A percentile compares a stretch with the other conserved stretches of the same genome.
Conservation (phyloP, 2,329 filamentous ascomycete genomes). For the Purpureocillium lavendulum region DNA sequence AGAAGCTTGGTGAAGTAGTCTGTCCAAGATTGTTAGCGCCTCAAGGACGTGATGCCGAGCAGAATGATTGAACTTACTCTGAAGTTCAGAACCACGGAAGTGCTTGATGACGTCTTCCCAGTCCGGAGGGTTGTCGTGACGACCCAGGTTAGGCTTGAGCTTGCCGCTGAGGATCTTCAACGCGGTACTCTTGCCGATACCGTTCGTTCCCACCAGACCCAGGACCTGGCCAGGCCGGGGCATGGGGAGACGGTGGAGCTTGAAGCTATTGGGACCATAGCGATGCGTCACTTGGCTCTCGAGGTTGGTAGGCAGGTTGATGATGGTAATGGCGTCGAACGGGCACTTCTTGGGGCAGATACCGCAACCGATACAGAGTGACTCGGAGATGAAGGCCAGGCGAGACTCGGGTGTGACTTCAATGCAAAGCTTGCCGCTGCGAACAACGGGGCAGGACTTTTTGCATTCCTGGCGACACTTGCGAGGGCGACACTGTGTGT, state of each 20-base stretch:
- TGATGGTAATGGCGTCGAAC: slow-evolving; percentile 97
- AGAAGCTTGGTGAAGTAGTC: slow-evolving; percentile 99
- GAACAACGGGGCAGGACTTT: slow-evolving; percentile 95
- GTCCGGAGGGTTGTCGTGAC: slow-evolving; percentile 92
- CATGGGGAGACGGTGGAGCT: slow-evolving; percentile 93
- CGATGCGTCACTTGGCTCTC: slow-evolving; percentile 97
- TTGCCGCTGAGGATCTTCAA: slow-evolving; percentile 98
- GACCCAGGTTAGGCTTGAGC: slow-evolving; percentile 93
- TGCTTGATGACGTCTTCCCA: slow-evolving; percentile 99
- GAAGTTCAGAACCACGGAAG: slow-evolving; percentile 93
- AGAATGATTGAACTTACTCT: slow-evolving; percentile 55
- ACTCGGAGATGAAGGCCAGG: slow-evolving; percentile 96
- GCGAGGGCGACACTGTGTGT: slow-evolving; percentile 26
- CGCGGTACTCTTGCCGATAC: slow-evolving; percentile 99
- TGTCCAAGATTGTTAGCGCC: slow-evolving; percentile 9
- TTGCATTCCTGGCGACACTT: slow-evolving; percentile 99
- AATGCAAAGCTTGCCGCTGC: slow-evolving; percentile 95
- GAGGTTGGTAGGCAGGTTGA: slow-evolving; percentile 99
- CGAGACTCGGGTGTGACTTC: slow-evolving; percentile 84
- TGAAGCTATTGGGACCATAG: slow-evolving; percentile 99
- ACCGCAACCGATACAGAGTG: slow-evolving; percentile 94
- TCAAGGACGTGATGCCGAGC: background rate
- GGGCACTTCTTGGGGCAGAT: slow-evolving; percentile 99
- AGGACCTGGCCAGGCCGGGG: slow-evolving; percentile 91
- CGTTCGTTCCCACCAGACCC: slow-evolving; percentile 96